These are phyloP conservation scores for Fusarium oxysporum DNA, from an alignment of 2,329 filamentous ascomycete genomes.

Conservation along the genomic window DNA sequence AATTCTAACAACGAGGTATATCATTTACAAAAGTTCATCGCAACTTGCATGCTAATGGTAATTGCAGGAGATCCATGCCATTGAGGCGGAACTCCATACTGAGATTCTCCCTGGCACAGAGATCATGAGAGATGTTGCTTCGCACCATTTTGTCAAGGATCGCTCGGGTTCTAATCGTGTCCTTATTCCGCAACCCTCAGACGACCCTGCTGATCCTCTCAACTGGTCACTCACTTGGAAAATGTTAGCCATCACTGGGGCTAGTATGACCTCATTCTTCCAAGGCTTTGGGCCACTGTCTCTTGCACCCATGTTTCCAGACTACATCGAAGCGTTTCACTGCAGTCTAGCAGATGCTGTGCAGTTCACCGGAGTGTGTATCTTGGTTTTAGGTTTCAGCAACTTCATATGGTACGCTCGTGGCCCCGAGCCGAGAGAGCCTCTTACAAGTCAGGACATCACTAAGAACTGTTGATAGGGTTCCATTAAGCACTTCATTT, in stretches of 20 bases:
- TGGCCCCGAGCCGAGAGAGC: fast-evolving
- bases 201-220: background rate
- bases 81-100: background rate
- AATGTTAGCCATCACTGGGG: background rate
- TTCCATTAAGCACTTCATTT: background rate
- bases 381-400: background rate
- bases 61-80: background rate
- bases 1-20: background rate
- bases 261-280: background rate
- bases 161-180: background rate
- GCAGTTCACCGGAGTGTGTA: background rate
- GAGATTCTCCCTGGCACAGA: background rate
- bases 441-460: fast-evolving
- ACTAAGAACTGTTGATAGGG: background rate
- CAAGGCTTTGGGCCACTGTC: background rate
- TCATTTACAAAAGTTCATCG: fast-evolving
- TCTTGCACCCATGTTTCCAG: background rate
- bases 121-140: background rate
- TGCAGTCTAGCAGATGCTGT: background rate
- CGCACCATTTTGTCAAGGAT: conserved; percentile 1
- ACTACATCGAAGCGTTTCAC: background rate
- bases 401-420: background rate
- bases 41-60: background rate
- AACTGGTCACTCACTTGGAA: background rate
- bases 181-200: background rate